A percentile compares a stretch with the other conserved stretches of the same genome.
These are phyloP conservation scores for Aurifilum marmelostoma DNA, from an alignment of 2,329 filamentous ascomycete species.

Conservation along the genomic window DNA sequence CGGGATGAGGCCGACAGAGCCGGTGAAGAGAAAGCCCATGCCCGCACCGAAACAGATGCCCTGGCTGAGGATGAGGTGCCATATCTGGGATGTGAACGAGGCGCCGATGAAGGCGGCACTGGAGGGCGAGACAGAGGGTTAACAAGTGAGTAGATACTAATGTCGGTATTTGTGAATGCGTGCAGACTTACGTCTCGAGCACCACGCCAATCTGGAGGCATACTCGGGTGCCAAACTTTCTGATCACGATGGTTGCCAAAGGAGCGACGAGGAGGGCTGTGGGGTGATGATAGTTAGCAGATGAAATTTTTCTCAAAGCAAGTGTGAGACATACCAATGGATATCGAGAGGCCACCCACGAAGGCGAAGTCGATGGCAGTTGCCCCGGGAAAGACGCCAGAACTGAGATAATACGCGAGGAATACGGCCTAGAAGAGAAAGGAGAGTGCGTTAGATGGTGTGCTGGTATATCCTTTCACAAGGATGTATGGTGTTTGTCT, in stretches of 20 bases:
- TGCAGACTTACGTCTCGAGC: constrained; percentile 56
- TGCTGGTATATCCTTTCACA: too few relatives aligned
- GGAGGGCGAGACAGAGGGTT: neutral
- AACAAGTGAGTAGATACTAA: too few relatives aligned
- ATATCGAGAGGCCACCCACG: constrained; percentile 72
- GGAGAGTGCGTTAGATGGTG: neutral
- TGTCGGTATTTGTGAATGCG: neutral
- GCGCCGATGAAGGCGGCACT: constrained; percentile 67
- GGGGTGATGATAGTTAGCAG: constrained; percentile 28
- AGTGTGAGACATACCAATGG: constrained; percentile 44
- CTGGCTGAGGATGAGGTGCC: constrained; percentile 77
- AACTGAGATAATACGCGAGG: constrained; percentile 59
- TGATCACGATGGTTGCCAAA: constrained; percentile 63
- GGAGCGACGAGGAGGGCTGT: constrained; percentile 70
- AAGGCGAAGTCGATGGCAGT: constrained; percentile 73
- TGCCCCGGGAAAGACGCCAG: constrained; percentile 64
- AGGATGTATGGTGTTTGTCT: neutral
- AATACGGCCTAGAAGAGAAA: constrained; percentile 47
- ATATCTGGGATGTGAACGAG: constrained; percentile 69
- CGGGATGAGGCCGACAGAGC: constrained; percentile 66
- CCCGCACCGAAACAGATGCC: constrained; percentile 78
- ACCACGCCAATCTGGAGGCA: constrained; percentile 67
- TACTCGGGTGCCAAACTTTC: constrained; percentile 63
- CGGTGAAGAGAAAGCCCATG: constrained; percentile 77
- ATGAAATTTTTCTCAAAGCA: neutral